A percentile compares a stretch with the other conserved stretches of the same genome.
phyloP scores from a whole-genome alignment of 2,329 filamentous ascomycete species.

The Colletotrichum karsti region DNA sequence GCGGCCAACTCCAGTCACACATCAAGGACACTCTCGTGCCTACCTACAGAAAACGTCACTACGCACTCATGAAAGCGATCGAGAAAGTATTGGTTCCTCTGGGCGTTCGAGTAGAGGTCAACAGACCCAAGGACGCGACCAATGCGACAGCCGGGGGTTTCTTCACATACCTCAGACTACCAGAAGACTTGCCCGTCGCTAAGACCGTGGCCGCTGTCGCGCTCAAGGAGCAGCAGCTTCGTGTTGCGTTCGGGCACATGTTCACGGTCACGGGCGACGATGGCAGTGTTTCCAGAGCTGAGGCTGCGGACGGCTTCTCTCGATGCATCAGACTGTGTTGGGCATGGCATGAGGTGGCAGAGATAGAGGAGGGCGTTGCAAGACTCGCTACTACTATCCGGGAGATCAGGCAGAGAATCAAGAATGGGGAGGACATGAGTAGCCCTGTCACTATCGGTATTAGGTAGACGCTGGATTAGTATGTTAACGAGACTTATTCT shows the following conservation, averaged over 20 bases:
- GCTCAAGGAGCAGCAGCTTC: slow-evolving; percentile 69
- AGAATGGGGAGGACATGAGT: background rate
- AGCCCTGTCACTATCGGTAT: background rate
- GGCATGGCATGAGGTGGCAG: slow-evolving; percentile 73
- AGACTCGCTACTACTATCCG: slow-evolving; percentile 55
- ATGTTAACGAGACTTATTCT: too few relatives aligned
- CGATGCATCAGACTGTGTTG: slow-evolving; percentile 73
- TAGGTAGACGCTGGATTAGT: background rate
- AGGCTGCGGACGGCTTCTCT: slow-evolving; percentile 54
- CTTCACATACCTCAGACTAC: slow-evolving; percentile 70
- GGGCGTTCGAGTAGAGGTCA: background rate
- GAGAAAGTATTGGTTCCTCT: slow-evolving; percentile 29
- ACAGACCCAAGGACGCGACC: background rate
- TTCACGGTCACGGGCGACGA: slow-evolving; percentile 73
- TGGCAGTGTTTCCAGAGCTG: slow-evolving; percentile 43
- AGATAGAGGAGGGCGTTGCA: slow-evolving; percentile 72
- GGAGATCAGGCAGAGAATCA: background rate
- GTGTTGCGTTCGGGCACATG: slow-evolving; percentile 72
- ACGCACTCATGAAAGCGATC: slow-evolving; percentile 29
- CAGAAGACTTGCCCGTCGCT: slow-evolving; percentile 34
- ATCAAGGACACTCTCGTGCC: slow-evolving; percentile 31
- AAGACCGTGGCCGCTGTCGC: slow-evolving; percentile 56
- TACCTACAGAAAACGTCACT: slow-evolving; percentile 30
- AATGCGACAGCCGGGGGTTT: slow-evolving; percentile 59
- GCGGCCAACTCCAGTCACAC: slow-evolving; percentile 30